Conservation (phyloP, 23 red algal species). For the Agarophyton chilense region DNA sequence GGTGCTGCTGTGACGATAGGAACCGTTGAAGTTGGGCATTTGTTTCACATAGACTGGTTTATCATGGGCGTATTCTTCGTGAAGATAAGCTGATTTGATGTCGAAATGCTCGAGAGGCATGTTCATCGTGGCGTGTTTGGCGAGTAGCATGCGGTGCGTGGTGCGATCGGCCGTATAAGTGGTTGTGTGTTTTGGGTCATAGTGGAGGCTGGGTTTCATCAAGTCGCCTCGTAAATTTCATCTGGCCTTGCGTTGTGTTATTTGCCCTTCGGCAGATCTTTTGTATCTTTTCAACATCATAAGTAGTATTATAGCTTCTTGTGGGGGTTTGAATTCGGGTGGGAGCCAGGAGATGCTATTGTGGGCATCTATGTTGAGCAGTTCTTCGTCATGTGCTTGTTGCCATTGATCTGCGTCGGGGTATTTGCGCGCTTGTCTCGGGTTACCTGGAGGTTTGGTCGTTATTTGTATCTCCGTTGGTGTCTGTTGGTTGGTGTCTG, state of each 20-base stretch:
- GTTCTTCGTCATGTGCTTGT: conserved; percentile 4
- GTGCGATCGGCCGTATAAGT: conserved; percentile 5
- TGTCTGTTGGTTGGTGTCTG: neutral
- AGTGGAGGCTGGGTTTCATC: conserved; percentile 57
- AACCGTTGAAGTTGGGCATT: too few species aligned
- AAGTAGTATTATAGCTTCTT: conserved; percentile 6
- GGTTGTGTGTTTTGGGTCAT: conserved; percentile 28
- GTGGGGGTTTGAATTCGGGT: neutral
- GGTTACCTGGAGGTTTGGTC: neutral
- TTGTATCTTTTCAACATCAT: conserved; percentile 31
- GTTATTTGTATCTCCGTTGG: neutral
- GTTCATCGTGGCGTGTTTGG: neutral
- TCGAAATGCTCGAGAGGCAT: neutral
- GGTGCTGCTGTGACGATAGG: neutral
- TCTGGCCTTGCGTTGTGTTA: conserved; percentile 26
- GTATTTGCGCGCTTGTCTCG: neutral
- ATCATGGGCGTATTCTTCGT: conserved; percentile 7
- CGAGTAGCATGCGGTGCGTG: conserved; percentile 5
- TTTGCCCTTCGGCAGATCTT: neutral
- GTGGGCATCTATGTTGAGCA: neutral
- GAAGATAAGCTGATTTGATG: conserved; percentile 7
- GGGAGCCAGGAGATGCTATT: conserved; percentile 8
- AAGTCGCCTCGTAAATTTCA: conserved; percentile 42
- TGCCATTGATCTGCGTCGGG: conserved; percentile 2
- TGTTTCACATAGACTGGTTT: conserved; percentile 4